A percentile compares a stretch with the other conserved stretches of the same genome.
These are phyloP conservation scores for Cladosporium halotolerans DNA, from an alignment of 2,329 filamentous ascomycete species.

Conservation along the genomic window DNA sequence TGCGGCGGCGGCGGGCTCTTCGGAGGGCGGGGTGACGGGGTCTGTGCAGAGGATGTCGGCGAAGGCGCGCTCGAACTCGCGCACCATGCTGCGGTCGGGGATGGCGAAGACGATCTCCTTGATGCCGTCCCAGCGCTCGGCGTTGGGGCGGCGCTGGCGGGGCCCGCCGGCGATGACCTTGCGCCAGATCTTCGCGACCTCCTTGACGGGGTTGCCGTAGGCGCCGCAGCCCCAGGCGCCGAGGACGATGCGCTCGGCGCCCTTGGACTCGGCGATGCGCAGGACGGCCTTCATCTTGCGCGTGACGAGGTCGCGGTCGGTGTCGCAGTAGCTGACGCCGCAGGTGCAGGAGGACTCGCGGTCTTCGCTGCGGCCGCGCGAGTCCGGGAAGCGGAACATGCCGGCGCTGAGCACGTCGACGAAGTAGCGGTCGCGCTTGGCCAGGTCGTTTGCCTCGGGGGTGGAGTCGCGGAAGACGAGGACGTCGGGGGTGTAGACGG, in stretches of 20 bases:
- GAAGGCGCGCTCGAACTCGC: constrained; percentile 41
- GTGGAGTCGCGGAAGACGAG: constrained; percentile 48
- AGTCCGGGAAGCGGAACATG: constrained; percentile 52
- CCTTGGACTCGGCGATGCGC: constrained; percentile 41
- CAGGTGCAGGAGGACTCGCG: constrained; percentile 22
- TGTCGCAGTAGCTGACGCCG: constrained; percentile 34
- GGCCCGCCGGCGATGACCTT: constrained; percentile 29
- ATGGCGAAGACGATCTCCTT: constrained; percentile 53
- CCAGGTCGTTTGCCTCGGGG: constrained; percentile 29
- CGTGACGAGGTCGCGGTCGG: constrained; percentile 44
- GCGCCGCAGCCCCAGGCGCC: constrained; percentile 60
- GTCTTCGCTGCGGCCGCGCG: constrained; percentile 30
- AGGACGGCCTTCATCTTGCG: constrained; percentile 52
- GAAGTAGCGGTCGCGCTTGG: constrained; percentile 47
- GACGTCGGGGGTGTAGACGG: constrained; percentile 50
- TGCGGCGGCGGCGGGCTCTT: constrained; percentile 8
- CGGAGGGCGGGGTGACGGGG: constrained; percentile 9
- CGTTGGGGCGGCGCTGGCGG: constrained; percentile 26
- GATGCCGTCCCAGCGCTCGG: constrained; percentile 36
- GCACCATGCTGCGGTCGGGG: constrained; percentile 45
- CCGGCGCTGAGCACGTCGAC: constrained; percentile 52
- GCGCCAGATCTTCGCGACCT: constrained; percentile 50
- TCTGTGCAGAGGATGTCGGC: constrained; percentile 17
- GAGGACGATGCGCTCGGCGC: constrained; percentile 45
- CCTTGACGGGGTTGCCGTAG: constrained; percentile 53